Percentiles rank a stretch among this genome's conserved stretches.
phyloP scores from a whole-genome alignment of 768 basidiomycete species.

The Coprinopsis cinerea region DNA sequence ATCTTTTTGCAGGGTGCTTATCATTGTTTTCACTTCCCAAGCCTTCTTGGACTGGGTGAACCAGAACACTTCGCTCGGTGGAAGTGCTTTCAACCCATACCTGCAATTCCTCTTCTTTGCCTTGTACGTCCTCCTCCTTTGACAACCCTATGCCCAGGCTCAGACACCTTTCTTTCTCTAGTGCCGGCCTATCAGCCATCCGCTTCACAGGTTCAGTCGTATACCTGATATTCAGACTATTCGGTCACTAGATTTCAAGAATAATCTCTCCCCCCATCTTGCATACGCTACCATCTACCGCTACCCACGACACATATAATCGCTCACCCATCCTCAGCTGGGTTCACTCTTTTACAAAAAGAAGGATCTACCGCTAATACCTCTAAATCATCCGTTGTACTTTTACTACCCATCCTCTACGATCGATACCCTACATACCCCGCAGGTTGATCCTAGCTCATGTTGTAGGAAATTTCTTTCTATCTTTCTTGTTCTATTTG shows the following conservation, averaged over 20 bases:
- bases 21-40: conserved; percentile 68
- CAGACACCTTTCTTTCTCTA: conserved; percentile 20
- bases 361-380: too few species aligned
- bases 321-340: too few species aligned
- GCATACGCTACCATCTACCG: too few species aligned
- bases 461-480: too few species aligned
- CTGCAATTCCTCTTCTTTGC: conserved; percentile 73
- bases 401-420: too few species aligned
- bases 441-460: too few species aligned
- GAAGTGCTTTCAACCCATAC: conserved; percentile 81
- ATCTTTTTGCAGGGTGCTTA: conserved; percentile 47
- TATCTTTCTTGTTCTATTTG: too few species aligned
- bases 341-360: too few species aligned
- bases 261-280: not conserved
- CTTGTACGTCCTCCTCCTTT: conserved; percentile 28
- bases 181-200: conserved; percentile 74
- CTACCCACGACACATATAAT: too few species aligned
- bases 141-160: conserved; percentile 5
- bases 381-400: too few species aligned
- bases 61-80: conserved; percentile 44
- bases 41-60: conserved; percentile 74
- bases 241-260: conserved; percentile 40
- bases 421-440: too few species aligned
- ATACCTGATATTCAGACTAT: conserved; percentile 72
- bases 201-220: conserved; percentile 75